Evolutionary conservation across 2,329 filamentous ascomycete species (phyloP), one percentile per base, ranked within the genome.

Genomic region (Fusarium dimerum): DNA sequence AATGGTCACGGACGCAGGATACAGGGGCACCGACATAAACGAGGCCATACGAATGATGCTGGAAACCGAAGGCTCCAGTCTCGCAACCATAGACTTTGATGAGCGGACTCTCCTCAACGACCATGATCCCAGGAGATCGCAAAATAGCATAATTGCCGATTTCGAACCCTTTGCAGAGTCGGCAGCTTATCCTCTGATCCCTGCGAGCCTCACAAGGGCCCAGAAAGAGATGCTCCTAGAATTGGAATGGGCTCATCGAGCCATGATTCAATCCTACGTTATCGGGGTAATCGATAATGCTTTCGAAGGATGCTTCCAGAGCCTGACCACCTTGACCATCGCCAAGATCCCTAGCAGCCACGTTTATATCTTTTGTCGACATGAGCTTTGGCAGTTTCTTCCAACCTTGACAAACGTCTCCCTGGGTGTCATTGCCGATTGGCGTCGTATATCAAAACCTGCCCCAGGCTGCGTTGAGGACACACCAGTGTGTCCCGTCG

Each of bases 141-240:
- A 51, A 26, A 45, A 41, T 38, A 47, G 15, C 15, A 40, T 43
- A 36, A 46, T 53, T 38, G 55, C 54, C 44, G 56, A 61, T 29
- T 56, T 57, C 40, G 63, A 66, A 15, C 52, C 52, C 6, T 45
- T 54, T 48, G 47, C 60, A 45, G 64, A 70, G 52, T 32, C 55
- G 39, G 61, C 57, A 65, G 56, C 70, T 30, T 48, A 59, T 36
- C 61, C 69, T 5, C 66, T 86, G n/a, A 76, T 79, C 40, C 85
- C 85, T 3, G 72, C 74, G 2, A 71, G 74, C 32, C 76, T 89
- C n/a, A 82, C 80, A 1, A 76, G 76, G 52, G 76, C 81, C n/a
- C 87, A 90, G 66, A 83, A 79, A 47, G 85, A 88, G 67, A 85
- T 87, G 82, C 69, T 90, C 2, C 71, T 87, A 38, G 86, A 89